phyloP scores from a whole-genome alignment of 345 rosid species.

The Dimocarpus longan region DNA sequence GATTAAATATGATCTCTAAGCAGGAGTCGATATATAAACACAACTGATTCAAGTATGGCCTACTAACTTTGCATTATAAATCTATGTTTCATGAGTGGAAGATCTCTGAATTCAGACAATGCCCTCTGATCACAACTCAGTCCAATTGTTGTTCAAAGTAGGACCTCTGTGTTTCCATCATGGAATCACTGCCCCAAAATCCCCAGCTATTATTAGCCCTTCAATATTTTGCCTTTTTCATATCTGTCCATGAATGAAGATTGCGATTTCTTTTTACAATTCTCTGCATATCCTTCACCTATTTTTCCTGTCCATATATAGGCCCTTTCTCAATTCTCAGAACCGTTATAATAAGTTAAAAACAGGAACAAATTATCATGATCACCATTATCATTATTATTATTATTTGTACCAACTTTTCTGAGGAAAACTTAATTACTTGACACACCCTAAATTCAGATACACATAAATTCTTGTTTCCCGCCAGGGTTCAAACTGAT shows the following conservation, averaged over 20 bases:
- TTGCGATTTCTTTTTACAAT: not conserved
- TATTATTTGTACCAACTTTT: not conserved
- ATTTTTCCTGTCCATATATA: too few species aligned
- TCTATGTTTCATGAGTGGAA: not conserved
- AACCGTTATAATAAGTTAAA: too few species aligned
- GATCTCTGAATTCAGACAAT: not conserved
- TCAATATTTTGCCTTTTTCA: not conserved
- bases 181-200: slow-evolving; percentile 2
- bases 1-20: too few species aligned
- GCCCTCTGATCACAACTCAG: not conserved
- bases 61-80: not conserved
- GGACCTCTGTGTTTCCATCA: slow-evolving; percentile 16
- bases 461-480: not conserved
- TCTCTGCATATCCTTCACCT: not conserved
- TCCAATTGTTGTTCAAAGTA: not conserved
- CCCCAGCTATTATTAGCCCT: not conserved
- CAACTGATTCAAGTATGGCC: not conserved
- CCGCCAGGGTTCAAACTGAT: not conserved
- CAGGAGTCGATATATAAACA: too few species aligned
- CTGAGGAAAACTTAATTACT: not conserved
- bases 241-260: not conserved
- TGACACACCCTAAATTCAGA: not conserved
- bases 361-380: not conserved
- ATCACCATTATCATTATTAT: too few species aligned
- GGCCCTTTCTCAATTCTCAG: not conserved